Percentiles rank a stretch among this genome's conserved stretches.
These are phyloP conservation scores for Cercospora nicotianae DNA, from an alignment of 2,329 filamentous ascomycete species.

Conservation along the genomic window DNA sequence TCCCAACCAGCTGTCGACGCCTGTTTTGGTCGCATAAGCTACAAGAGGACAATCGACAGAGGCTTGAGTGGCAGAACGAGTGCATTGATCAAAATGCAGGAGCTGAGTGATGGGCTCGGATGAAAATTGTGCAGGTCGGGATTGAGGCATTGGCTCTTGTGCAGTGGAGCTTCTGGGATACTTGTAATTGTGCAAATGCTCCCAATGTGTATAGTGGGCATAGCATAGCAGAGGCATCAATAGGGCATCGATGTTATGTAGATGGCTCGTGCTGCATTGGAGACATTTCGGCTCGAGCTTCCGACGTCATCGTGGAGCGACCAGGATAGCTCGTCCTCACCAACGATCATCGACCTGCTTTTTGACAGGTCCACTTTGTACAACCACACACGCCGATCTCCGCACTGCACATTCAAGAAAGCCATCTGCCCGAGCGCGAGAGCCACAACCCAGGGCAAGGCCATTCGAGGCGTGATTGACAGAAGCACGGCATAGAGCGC, in stretches of 20 bases:
- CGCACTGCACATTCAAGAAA: background rate
- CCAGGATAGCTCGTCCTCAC: constrained; percentile 6
- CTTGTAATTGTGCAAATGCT: background rate
- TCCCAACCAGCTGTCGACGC: no score
- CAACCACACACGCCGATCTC: background rate
- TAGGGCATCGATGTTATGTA: background rate
- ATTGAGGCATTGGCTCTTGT: background rate
- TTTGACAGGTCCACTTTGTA: constrained; percentile 12
- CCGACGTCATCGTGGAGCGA: background rate
- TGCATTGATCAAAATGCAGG: no score
- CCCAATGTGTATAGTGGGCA: background rate
- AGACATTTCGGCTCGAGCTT: constrained; percentile 8
- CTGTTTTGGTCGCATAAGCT: no score
- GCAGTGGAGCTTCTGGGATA: background rate
- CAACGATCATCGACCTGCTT: constrained; percentile 4
- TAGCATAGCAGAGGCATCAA: background rate
- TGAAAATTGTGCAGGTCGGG: background rate
- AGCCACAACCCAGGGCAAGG: background rate
- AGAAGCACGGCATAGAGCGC: background rate
- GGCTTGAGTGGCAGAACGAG: no score
- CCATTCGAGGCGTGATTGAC: background rate
- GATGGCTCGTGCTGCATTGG: background rate
- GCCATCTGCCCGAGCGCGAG: background rate
- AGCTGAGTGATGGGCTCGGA: background rate
- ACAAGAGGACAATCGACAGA: no score